Base-by-base conservation (phyloP, 73 alveolate genomes). In the Strombidium stylifer region DNA sequence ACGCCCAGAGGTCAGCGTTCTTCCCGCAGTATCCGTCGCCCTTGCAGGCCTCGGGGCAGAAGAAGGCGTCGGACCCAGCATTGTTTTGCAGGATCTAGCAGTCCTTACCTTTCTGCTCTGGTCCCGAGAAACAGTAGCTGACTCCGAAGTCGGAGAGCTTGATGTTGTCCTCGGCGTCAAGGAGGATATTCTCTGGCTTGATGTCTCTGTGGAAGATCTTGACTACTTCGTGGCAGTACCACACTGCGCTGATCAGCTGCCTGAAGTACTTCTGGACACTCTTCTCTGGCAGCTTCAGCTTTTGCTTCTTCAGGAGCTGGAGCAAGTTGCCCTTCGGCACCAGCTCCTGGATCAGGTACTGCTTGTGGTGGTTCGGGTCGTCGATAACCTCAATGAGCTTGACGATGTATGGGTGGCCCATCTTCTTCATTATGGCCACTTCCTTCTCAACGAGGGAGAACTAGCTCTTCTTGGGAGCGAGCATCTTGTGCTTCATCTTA, bases 121-220 rank as follows among this genome's bases (percentile, higher is more conserved):
- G n/a, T n/a, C n/a, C n/a, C n/a, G n/a, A n/a, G n/a, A n/a, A n/a
- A n/a, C n/a, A n/a, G n/a, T 58, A 6, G 83, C 89, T 34, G 45
- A 73, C 81, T 19, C 94, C 97, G 79, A 74, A 89, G 73, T 89
- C 97, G 44, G 87, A 82, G n/a, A 89, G 49, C 54, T 81, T 68
- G 0, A 86, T 85, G 47, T 68, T 62, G 55, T 80, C 77, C 19
- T 89, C 49, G 41, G 84, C 81, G 73, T 89, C 93, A 8, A 89
- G 51, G 53, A 89, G 55, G 48, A 56, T 84, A 57, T 82, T 82
- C 52, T 82, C 93, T 2, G 82, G 84, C 58, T 82, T 82, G 11
- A 82, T 39, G 59, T 89, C 97, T 49, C 97, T 66, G 60, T 89
- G 91, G 19, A 82, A 65, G 27, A 85, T 82, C 40, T 45, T 55